Conservation (phyloP, 106 monocot species). For the Iris macrosiphon region DNA sequence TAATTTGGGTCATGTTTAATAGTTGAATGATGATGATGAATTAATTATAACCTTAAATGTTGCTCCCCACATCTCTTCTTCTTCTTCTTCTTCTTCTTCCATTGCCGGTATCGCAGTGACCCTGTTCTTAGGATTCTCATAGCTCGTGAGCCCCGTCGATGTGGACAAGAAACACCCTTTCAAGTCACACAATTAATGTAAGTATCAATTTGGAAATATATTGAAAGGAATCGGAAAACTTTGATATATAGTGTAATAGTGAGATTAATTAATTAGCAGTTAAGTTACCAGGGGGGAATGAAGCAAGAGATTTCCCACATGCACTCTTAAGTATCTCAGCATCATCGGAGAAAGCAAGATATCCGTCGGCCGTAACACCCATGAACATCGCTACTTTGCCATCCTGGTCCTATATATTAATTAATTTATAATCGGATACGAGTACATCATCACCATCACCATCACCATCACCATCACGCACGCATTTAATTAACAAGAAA, state of each 20-base stretch:
- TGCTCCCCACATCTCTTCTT: conserved; percentile 34
- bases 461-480: too few relatives aligned
- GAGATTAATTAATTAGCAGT: not conserved
- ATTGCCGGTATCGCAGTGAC: conserved; percentile 20
- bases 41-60: conserved; percentile 32
- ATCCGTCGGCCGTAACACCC: conserved; percentile 28
- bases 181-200: too few relatives aligned
- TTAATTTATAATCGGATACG: too few relatives aligned
- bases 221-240: too few relatives aligned
- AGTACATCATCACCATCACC: too few relatives aligned
- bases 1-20: too few relatives aligned
- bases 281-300: conserved; percentile 20
- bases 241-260: too few relatives aligned
- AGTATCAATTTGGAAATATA: too few relatives aligned
- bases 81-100: too few relatives aligned
- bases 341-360: conserved; percentile 23
- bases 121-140: conserved; percentile 33
- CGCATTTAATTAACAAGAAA: too few relatives aligned
- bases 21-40: too few relatives aligned
- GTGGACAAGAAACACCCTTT: conserved; percentile 30
- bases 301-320: conserved; percentile 33
- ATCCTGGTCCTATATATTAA: conserved; percentile 15
- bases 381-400: conserved; percentile 21
- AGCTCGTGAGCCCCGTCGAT: conserved; percentile 18
- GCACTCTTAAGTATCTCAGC: conserved; percentile 15